A percentile compares a stretch with the other conserved stretches of the same genome.
Conservation (phyloP, 2,329 filamentous ascomycete genomes). For the Hypoxylon sp. region DNA sequence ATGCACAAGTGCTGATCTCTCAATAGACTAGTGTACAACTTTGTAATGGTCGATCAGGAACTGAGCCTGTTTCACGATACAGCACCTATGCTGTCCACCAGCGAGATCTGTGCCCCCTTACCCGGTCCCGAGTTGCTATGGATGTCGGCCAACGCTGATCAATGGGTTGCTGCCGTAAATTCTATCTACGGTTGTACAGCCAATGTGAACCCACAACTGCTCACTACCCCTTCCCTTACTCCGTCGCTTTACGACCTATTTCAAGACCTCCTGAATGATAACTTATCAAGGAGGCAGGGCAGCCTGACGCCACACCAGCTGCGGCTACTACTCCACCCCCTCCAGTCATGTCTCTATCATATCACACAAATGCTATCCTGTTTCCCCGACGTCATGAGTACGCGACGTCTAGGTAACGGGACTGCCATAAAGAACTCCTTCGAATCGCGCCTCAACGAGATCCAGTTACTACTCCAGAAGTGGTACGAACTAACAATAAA, state of each 20-base stretch:
- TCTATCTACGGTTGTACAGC: slow-evolving; percentile 67
- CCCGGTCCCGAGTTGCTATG: slow-evolving; percentile 73
- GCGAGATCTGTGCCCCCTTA: slow-evolving; percentile 74
- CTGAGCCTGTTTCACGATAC: slow-evolving; percentile 75
- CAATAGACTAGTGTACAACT: slow-evolving; percentile 77
- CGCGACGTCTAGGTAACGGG: slow-evolving; percentile 57
- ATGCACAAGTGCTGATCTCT: slow-evolving; percentile 41
- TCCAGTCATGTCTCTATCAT: slow-evolving; percentile 75
- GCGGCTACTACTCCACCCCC: slow-evolving; percentile 75
- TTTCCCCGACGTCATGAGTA: slow-evolving; percentile 68
- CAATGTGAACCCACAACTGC: slow-evolving; percentile 64
- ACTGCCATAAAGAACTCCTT: slow-evolving; percentile 71
- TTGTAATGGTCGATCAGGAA: slow-evolving; percentile 81
- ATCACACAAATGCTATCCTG: slow-evolving; percentile 74
- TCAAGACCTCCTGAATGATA: slow-evolving; percentile 75
- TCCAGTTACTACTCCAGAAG: slow-evolving; percentile 72
- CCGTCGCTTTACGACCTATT: slow-evolving; percentile 75
- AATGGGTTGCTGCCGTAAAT: slow-evolving; percentile 72
- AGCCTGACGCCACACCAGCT: slow-evolving; percentile 68
- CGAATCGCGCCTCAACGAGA: slow-evolving; percentile 72
- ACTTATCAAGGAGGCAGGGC: slow-evolving; percentile 64
- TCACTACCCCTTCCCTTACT: slow-evolving; percentile 65
- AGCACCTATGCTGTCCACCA: slow-evolving; percentile 72
- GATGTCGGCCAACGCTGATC: slow-evolving; percentile 68
- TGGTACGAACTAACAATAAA: slow-evolving; percentile 76